Base-by-base conservation (phyloP, 108 stramenopile genomes). In the Discostella stelligeroides region DNA sequence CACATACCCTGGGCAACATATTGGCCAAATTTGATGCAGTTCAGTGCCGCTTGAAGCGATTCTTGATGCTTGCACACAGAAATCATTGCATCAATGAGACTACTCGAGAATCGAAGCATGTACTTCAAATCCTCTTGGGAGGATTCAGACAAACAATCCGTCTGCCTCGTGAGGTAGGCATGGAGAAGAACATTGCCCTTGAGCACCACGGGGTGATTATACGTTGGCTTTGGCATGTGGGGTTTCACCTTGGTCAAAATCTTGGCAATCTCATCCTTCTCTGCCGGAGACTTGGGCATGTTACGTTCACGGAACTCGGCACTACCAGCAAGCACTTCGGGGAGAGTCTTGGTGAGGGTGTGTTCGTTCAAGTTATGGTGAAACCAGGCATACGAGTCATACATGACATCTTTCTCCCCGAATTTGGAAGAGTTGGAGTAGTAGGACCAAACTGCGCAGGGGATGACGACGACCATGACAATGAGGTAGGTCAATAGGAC, bases 371-470 rank as follows among this genome's bases (percentile, higher is more conserved):
- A 75, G 17, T 89, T 84, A 70, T 96, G 86, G 70, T 97, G 94
- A 79, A 85, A 96, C 92, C 95, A 96, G 6, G 88, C 84, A 75
- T 97, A 98, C 30, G 97, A 94, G 69, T 97, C 93, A 85, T 98
- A 98, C 96, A 97, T 96, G 76, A 98, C 95, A 72, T 97, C 94
- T 77, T 97, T 98, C 82, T 98, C 98, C 13, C 97, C 97, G 74
- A 88, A 98, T 47, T 97, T 94, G 70, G 88, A 87, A 6, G 96
- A 97, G 63, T 97, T 86, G 59, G 95, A 87, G 84, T 98, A 98
- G 82, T 97, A 98, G 0, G 79, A 74, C 82, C 88, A 95, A 11
- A 98, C 96, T 18, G 80, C 87, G 45, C 85, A 85, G 43, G 98
- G 98, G 51, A 99, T 92, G 76, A 98, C 81, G 9, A 94, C 91